These are phyloP conservation scores for Anthoceros angustus DNA, from an alignment of 225 moss, liverwort and hornwort genomes.

Conservation along the genomic window DNA sequence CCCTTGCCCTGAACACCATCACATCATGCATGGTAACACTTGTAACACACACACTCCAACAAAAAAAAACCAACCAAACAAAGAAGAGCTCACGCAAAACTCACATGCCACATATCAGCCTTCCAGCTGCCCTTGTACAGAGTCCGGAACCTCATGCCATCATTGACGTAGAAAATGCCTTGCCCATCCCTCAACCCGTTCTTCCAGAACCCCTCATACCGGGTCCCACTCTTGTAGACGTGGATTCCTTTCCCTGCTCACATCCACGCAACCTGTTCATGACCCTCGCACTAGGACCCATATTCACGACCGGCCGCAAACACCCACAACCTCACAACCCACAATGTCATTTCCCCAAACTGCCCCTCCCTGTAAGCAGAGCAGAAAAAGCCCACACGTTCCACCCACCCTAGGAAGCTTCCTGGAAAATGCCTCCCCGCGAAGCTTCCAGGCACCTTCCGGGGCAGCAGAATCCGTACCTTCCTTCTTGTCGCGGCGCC, in stretches of 20 bases:
- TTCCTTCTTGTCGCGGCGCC: conserved; percentile 64
- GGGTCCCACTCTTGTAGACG: conserved; percentile 63
- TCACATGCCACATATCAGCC: conserved; percentile 67
- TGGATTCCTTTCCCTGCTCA: conserved; percentile 60
- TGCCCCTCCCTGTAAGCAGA: too few species aligned
- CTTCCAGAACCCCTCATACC: conserved; percentile 72
- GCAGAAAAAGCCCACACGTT: too few species aligned
- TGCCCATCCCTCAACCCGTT: conserved; percentile 63
- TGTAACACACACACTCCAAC: too few species aligned
- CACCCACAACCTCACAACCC: too few species aligned
- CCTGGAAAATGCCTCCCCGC: too few species aligned
- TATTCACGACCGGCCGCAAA: too few species aligned
- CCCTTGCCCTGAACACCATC: conserved; percentile 57
- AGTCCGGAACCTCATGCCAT: conserved; percentile 38
- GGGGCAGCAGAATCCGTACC: conserved; percentile 23
- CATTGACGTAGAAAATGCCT: conserved; percentile 75
- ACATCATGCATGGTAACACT: too few species aligned
- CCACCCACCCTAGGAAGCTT: too few species aligned
- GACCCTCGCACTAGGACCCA: too few species aligned
- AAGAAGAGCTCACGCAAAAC: neutral
- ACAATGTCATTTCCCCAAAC: too few species aligned
- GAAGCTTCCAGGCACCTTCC: too few species aligned
- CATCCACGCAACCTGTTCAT: neutral
- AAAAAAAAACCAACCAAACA: too few species aligned
- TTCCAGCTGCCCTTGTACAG: conserved; percentile 74